Base-by-base conservation (phyloP, 2,329 filamentous ascomycete species). In the Alternaria arbusti region DNA sequence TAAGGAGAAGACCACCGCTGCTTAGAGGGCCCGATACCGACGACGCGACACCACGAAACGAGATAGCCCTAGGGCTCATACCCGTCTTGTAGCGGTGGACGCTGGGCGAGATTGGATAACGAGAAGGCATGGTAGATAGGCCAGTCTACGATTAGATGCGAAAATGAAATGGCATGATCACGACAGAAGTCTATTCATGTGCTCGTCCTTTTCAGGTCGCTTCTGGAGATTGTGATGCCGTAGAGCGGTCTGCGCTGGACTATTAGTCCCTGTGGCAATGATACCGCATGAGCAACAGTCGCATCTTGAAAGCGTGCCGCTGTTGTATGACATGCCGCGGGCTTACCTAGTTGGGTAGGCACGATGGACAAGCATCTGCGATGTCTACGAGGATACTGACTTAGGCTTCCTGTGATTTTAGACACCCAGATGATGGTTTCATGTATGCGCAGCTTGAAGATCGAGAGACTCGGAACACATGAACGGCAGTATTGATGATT, bases 1-100 rank as follows among this genome's bases (percentile, higher is more conserved):
- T 23, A 86, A 86, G 80, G 85, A 87, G 74, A 81, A 87, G 82
- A 87, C 85, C 32, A 83, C 79, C 62, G 86, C 85, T 58, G 82
- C 73, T 47, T 63, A 59, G 25, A 50, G 20, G 10, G 5, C 23
- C 23, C 51, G 12, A 43, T 10, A 43, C 22, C 22, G 30, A 26
- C 32, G 51, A 51, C 13, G 28, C 17, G 28, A 51, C 32, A 51
- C 26, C 47, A 30, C 17, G 49, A 51, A 20, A 23, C 13, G 49
- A 23, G 28, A 32, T 32, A 36, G n/a, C 17, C 20, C 9, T 20
- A 10, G 26, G 20, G 22, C 23, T 22, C 32, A 43, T 23, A 54
- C 32, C 13, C 13, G 13, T 26, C 13, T 20, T 54, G 32, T 43
- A 23, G 36, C 36, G 32, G 22, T 43, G 23, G 36, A 26, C 15